Base-by-base conservation (phyloP, 2,329 filamentous ascomycete species). In the Apiospora koreana region DNA sequence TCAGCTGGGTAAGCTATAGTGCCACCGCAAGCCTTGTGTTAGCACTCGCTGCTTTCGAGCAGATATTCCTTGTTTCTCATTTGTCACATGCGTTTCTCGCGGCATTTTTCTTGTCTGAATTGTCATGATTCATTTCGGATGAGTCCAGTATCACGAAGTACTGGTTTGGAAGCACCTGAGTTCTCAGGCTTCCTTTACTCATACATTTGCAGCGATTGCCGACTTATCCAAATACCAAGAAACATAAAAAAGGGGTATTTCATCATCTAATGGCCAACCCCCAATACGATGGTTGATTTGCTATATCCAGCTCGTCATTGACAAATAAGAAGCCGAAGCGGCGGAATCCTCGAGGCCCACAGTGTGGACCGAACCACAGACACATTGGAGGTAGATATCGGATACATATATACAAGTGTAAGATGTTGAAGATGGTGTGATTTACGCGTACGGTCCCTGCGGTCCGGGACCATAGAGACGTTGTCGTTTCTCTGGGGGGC, bases 401-500 rank as follows among this genome's bases (percentile, higher is more conserved):
- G 66, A 46, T 38, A 48, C 43, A 48, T 68, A 69, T 69, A 69
- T 69, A 69, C 48, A 69, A 18, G 48, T 42, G 25, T 43, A 28
- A 46, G 23, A 58, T 62, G 38, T 45, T 28, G 48, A 28, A 58
- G 38, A 43, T 10, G 50, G 16, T 23, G 35, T 41, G 16, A 18
- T 31, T 45, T 69, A 45, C n/a, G 67, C 67, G 38, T 62, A 69
- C 35, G 48, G 48, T 21, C 67, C 67, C 31, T 64, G 67, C 16
- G 45, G 64, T 9, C 64, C 66, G 28, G 67, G 67, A 16, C 48
- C 67, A 45, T 69, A 69, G 18, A 72, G 48, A 31, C 71, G 71
- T 35, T 72, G 71, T 38, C 71, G 67, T 64, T 72, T 72, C 46
- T 70, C 71, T 6, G 69, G 71, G 2, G 71, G 71, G 9, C 69